Conservation (phyloP, 495 filamentous ascomycete species). For the Penicillium manginii region DNA sequence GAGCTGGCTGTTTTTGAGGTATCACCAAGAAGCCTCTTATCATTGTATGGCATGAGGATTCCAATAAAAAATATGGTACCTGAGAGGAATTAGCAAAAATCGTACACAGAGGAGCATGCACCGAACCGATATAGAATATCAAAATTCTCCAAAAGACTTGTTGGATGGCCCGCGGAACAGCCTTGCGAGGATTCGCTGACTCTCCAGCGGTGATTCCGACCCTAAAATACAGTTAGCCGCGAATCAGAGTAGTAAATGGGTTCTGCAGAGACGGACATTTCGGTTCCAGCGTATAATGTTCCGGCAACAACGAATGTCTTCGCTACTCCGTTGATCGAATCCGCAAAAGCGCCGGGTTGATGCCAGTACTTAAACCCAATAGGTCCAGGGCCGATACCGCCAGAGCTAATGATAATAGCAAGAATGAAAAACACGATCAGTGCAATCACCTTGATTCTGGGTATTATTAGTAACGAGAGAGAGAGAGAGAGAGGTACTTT, state of each 20-base stretch:
- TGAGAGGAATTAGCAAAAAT: conserved; percentile 1
- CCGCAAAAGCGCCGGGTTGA: conserved; percentile 69
- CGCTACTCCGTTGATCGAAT: conserved; percentile 60
- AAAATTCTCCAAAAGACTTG: conserved; percentile 76
- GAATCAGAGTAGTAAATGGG: background rate
- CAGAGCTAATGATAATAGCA: conserved; percentile 64
- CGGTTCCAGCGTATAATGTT: conserved; percentile 72
- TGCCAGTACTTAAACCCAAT: conserved; percentile 68
- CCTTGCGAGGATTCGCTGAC: conserved; percentile 60
- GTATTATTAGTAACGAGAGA: background rate
- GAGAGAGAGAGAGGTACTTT: too few relatives aligned
- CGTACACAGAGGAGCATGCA: too few relatives aligned
- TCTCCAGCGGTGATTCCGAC: conserved; percentile 75
- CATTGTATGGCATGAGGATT: conserved; percentile 65
- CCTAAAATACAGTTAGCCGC: conserved; percentile 16
- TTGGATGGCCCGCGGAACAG: conserved; percentile 65
- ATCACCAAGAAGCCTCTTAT: conserved; percentile 42
- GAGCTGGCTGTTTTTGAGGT: conserved; percentile 62
- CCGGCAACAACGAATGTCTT: conserved; percentile 68
- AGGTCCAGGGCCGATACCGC: conserved; percentile 58
- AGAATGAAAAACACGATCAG: conserved; percentile 72
- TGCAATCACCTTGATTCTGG: conserved; percentile 54
- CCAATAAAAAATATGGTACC: conserved; percentile 68
- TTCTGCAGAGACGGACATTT: conserved; percentile 46
- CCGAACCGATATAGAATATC: conserved; percentile 69